phyloP scores from a whole-genome alignment of 495 filamentous ascomycete species.

The Ramalina intermedia region DNA sequence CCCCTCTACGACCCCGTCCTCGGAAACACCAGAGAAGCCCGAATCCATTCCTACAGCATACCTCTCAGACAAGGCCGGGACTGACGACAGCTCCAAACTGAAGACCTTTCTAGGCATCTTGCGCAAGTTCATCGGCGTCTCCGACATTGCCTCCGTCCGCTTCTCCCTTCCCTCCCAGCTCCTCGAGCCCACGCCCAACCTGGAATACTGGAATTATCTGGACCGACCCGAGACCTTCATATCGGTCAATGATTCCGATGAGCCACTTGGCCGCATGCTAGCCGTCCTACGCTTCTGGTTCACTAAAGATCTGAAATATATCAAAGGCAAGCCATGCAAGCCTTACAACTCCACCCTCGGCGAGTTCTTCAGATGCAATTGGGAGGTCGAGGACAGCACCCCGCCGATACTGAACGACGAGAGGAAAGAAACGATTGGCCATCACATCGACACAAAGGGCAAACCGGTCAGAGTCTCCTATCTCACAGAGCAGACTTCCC shows the following conservation, averaged over 20 bases:
- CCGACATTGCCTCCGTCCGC: conserved; percentile 87
- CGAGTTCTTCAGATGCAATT: conserved; percentile 98
- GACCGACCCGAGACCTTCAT: conserved; percentile 91
- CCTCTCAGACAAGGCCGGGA: conserved; percentile 41
- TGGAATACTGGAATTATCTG: conserved; percentile 98
- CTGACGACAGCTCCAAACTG: conserved; percentile 68
- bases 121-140: conserved; percentile 83
- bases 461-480: conserved; percentile 69
- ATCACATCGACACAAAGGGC: conserved; percentile 23
- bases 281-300: conserved; percentile 95
- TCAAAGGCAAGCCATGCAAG: conserved; percentile 96
- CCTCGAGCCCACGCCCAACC: conserved; percentile 85
- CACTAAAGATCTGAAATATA: conserved; percentile 96
- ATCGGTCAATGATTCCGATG: conserved; percentile 87
- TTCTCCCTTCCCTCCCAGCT: conserved; percentile 94
- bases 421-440: conserved; percentile 19
- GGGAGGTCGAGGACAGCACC: conserved; percentile 65
- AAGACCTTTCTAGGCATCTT: conserved; percentile 72
- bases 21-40: conserved; percentile 20
- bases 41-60: conserved; percentile 13
- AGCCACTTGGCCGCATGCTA: conserved; percentile 81
- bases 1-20: conserved; percentile 17
- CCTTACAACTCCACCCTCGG: conserved; percentile 94
- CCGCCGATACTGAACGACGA: conserved; percentile 32
- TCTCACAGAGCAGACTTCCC: conserved; percentile 95